Conservation (phyloP, 352 stramenopile species). For the Phytophthora cryptogea region DNA sequence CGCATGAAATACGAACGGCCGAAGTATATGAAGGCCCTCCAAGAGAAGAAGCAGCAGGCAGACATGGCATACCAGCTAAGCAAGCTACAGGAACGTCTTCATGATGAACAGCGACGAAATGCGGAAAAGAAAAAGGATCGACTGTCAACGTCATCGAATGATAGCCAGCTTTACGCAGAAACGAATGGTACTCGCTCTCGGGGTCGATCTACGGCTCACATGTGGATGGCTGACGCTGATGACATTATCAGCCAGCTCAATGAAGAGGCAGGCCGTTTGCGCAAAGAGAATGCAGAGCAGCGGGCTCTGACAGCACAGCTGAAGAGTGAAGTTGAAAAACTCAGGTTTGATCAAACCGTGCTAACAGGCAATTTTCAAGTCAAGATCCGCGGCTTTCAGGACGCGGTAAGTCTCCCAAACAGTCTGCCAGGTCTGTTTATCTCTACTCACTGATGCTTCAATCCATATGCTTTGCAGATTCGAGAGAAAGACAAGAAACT, state of each 20-base stretch:
- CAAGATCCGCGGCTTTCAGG: slow-evolving; percentile 81
- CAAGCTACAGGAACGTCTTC: slow-evolving; percentile 61
- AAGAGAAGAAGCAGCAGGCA: slow-evolving; percentile 61
- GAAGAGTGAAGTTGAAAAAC: slow-evolving; percentile 73
- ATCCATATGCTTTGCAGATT: slow-evolving; percentile 35
- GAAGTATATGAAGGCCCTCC: slow-evolving; percentile 58
- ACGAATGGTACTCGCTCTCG: slow-evolving; percentile 47
- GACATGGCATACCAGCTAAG: slow-evolving; percentile 63
- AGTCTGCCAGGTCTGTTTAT: background rate
- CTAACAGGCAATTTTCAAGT: slow-evolving; percentile 78
- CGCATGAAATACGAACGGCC: slow-evolving; percentile 63
- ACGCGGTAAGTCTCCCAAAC: slow-evolving; percentile 37
- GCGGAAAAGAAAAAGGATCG: slow-evolving; percentile 56
- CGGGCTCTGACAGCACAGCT: slow-evolving; percentile 45
- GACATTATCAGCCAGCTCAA: slow-evolving; percentile 83
- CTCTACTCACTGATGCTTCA: slow-evolving; percentile 10
- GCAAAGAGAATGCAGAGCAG: slow-evolving; percentile 81
- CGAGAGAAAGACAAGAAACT: slow-evolving; percentile 89
- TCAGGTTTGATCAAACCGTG: slow-evolving; percentile 80
- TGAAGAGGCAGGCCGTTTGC: slow-evolving; percentile 67
- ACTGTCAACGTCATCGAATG: slow-evolving; percentile 40
- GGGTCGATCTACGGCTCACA: slow-evolving; percentile 65
- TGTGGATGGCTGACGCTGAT: slow-evolving; percentile 88
- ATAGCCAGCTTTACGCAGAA: slow-evolving; percentile 51
- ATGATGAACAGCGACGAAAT: slow-evolving; percentile 67